A percentile compares a stretch with the other conserved stretches of the same genome.
Evolutionary conservation across 1,139 yeast species (phyloP).

Genomic region (Taphrina wiesneri): DNA sequence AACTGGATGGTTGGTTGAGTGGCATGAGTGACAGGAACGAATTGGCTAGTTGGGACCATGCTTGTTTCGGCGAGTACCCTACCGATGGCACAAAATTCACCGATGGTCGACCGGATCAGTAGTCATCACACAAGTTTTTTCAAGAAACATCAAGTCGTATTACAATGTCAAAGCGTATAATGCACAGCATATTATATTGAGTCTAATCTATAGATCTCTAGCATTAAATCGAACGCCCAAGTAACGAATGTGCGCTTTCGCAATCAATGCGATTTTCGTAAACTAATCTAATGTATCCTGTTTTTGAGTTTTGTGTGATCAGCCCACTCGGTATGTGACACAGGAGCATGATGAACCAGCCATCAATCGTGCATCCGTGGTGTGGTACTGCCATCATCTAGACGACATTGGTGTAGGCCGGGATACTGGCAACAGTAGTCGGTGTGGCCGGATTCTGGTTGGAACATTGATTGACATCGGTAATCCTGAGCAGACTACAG

Average conservation of each 20-base stretch:
- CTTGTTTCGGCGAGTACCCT: slow-evolving; percentile 18
- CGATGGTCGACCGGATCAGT: slow-evolving; percentile 14
- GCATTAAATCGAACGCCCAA: neutral
- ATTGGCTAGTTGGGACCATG: slow-evolving; percentile 19
- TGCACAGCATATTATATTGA: too few species aligned
- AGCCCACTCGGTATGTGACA: neutral
- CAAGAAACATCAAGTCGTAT: too few species aligned
- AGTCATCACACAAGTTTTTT: neutral
- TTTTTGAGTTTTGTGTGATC: neutral
- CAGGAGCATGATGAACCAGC: neutral
- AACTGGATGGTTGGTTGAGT: neutral
- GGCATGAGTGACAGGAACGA: slow-evolving; percentile 29
- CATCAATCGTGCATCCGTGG: neutral
- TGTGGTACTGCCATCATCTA: neutral
- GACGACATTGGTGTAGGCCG: neutral
- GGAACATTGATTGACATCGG: slow-evolving; percentile 13
- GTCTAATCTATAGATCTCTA: neutral
- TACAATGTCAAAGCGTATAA: too few species aligned
- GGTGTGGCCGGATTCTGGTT: slow-evolving; percentile 3
- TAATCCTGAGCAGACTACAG: neutral
- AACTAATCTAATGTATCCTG: neutral
- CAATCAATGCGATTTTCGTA: neutral
- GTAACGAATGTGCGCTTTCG: neutral
- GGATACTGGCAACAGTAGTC: neutral
- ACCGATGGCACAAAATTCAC: slow-evolving; percentile 11